These are phyloP conservation scores for Tilletia caries DNA, from an alignment of 1,284 basidiomycete species.

Conservation along the genomic window DNA sequence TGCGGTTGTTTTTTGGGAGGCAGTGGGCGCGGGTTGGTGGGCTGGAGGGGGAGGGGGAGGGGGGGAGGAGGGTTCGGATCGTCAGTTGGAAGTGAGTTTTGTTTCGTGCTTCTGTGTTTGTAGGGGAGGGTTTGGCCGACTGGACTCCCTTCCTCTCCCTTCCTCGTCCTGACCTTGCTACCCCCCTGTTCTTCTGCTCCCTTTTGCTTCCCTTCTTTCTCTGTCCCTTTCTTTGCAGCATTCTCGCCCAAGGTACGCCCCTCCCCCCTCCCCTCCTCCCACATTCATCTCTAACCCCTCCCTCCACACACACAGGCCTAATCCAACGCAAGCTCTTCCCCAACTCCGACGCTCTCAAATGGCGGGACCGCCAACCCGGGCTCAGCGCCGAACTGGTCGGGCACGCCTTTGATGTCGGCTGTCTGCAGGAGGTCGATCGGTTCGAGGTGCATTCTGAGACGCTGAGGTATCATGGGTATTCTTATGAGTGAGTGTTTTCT, in stretches of 20 bases:
- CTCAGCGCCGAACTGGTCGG: conserved; percentile 40
- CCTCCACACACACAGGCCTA: conserved; percentile 29
- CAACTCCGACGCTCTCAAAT: conserved; percentile 55
- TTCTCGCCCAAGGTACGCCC: conserved; percentile 8
- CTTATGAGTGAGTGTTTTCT: conserved; percentile 19
- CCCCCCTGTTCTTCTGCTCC: not conserved
- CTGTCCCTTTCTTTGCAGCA: not conserved
- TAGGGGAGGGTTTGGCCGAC: not conserved
- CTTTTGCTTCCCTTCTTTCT: not conserved
- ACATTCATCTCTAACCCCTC: not conserved
- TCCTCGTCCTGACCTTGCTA: not conserved
- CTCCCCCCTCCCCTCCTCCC: not conserved
- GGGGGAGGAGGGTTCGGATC: not conserved
- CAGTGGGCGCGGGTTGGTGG: not conserved
- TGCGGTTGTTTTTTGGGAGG: not conserved
- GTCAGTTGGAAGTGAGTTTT: conserved; percentile 16
- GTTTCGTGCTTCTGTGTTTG: not conserved
- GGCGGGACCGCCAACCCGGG: conserved; percentile 46
- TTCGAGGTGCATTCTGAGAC: conserved; percentile 46
- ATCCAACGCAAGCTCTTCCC: conserved; percentile 56
- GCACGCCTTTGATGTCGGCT: conserved; percentile 54
- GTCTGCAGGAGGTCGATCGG: conserved; percentile 55
- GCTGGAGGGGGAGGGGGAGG: not conserved
- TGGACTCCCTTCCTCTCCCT: not conserved
- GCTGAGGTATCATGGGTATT: conserved; percentile 35